Evolutionary conservation across 2,329 filamentous ascomycete species (phyloP).

Genomic region (Hymenoscyphus scutula): DNA sequence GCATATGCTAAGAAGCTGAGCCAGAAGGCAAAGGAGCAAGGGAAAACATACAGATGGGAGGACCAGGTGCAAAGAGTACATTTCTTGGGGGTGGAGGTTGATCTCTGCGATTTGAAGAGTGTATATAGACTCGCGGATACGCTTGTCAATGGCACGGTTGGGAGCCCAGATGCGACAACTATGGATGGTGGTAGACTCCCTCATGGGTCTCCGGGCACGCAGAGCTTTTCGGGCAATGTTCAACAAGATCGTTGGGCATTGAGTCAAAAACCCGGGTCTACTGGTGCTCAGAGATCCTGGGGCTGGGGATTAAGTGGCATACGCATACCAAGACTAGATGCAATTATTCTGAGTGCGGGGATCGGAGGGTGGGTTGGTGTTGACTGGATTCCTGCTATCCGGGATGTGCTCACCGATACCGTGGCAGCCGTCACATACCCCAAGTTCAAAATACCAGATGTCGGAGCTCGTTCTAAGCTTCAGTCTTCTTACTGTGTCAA

Average conservation of each 20-base stretch:
- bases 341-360: conserved; percentile 81
- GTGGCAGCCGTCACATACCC: conserved; percentile 73
- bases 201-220: conserved; percentile 34
- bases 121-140: conserved; percentile 40
- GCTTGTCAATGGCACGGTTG: conserved; percentile 35
- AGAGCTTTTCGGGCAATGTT: conserved; percentile 28
- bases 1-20: conserved; percentile 48
- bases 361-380: conserved; percentile 84
- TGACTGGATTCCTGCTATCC: conserved; percentile 61
- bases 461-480: conserved; percentile 52
- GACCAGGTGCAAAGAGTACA: conserved; percentile 52
- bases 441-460: conserved; percentile 63
- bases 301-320: conserved; percentile 41
- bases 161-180: conserved; percentile 35
- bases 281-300: conserved; percentile 44
- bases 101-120: conserved; percentile 57
- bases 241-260: conserved; percentile 34
- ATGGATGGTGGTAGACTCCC: conserved; percentile 34
- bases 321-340: conserved; percentile 69
- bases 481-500: conserved; percentile 42
- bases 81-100: conserved; percentile 56
- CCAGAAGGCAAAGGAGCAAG: conserved; percentile 53
- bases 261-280: conserved; percentile 53
- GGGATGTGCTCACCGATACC: conserved; percentile 55
- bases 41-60: conserved; percentile 47